phyloP scores from a whole-genome alignment of 805 yeast genomes.

The Saccharomycopsis fodiens region DNA sequence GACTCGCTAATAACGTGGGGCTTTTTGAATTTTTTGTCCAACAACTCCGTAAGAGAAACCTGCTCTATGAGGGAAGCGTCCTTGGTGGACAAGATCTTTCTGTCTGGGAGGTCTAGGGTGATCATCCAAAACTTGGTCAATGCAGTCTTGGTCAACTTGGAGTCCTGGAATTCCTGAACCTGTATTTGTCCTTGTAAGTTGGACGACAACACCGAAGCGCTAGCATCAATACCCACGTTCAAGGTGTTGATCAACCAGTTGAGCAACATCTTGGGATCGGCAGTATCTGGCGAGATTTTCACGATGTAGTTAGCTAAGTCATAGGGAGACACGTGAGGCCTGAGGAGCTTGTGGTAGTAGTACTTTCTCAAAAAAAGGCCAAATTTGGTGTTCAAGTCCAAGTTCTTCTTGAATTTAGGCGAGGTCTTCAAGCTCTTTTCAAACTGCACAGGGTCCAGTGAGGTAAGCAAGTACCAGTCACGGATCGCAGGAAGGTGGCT shows the following conservation, averaged over 20 bases:
- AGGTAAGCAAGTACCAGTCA: slow-evolving; percentile 32
- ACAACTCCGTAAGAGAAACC: slow-evolving; percentile 31
- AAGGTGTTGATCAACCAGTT: slow-evolving; percentile 52
- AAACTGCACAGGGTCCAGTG: neutral
- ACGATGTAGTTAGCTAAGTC: slow-evolving; percentile 49
- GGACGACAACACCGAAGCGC: slow-evolving; percentile 26
- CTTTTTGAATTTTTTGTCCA: slow-evolving; percentile 30
- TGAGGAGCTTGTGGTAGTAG: slow-evolving; percentile 57
- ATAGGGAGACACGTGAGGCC: slow-evolving; percentile 58
- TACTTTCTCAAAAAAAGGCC: slow-evolving; percentile 45
- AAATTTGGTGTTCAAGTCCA: slow-evolving; percentile 36
- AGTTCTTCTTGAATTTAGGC: slow-evolving; percentile 19
- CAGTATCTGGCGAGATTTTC: slow-evolving; percentile 30
- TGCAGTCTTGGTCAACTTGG: slow-evolving; percentile 22
- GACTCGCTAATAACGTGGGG: slow-evolving; percentile 33
- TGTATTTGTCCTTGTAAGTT: slow-evolving; percentile 49
- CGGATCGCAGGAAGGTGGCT: slow-evolving; percentile 48
- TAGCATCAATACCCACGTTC: slow-evolving; percentile 24
- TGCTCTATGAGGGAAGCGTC: slow-evolving; percentile 34
- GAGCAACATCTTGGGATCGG: slow-evolving; percentile 50
- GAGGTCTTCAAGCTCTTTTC: neutral
- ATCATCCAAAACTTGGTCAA: slow-evolving; percentile 42
- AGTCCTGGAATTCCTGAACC: slow-evolving; percentile 25
- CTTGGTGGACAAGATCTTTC: slow-evolving; percentile 35
- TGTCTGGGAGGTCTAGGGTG: slow-evolving; percentile 52